Evolutionary conservation across 129 eudicot species (phyloP), one percentile per base, ranked within the genome.

Genomic region (Centella asiatica): DNA sequence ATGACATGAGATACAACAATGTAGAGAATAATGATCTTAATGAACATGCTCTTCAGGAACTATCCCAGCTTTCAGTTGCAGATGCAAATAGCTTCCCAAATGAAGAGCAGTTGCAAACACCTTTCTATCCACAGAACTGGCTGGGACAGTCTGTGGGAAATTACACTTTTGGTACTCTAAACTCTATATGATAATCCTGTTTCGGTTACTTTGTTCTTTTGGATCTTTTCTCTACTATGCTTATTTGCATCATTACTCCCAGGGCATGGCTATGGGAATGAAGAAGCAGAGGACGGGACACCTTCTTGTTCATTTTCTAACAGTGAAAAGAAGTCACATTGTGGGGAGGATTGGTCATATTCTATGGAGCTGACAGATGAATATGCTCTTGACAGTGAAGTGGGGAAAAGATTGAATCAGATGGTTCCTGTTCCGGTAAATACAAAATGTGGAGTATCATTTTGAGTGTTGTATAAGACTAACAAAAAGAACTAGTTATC

Each of bases 341-440:
- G 66, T 42, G 79, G 60, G 56, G 81, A 76, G 40, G 86, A 88
- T 11, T 84, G 83, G 84, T 60, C 86, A 32, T 74, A 73, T 60
- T 81, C 94, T 20, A 62, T 83, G 68, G 95, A 83, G 28, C 66
- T 75, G 58, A 79, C 69, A 56, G 86, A 88, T 72, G 92, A 83
- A 49, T 71, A 76, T 74, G 78, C 80, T 69, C 77, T 83, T 6
- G 92, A 87, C 68, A 89, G 90, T 60, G 93, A 84, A 77, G 80
- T 88, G 60, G 96, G 89, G 57, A 85, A 84, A 74, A 81, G 85
- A 68, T 75, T 88, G 67, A 81, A 84, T 76, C 96, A 88, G 72
- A 74, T 88, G 87, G 80, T 82, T 71, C 78, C 96, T 40, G 56
- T 88, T 68, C 96, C 96, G 50, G 96, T 88, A 85, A 84, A 89